These are phyloP conservation scores for Holtermannia corniformis DNA, from an alignment of 768 basidiomycete species.

Conservation along the genomic window DNA sequence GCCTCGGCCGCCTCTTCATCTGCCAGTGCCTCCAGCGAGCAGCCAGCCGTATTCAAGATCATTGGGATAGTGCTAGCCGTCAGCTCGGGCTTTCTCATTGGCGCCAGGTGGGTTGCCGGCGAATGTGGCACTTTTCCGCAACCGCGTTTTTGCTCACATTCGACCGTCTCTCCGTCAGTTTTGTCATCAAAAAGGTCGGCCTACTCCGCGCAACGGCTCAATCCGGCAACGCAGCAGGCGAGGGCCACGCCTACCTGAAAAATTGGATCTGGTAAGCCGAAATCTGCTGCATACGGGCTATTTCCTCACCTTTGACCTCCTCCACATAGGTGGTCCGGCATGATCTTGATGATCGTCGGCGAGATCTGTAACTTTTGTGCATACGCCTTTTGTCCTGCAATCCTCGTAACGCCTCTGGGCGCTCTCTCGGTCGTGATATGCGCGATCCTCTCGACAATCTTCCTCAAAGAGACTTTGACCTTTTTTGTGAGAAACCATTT, in stretches of 20 bases:
- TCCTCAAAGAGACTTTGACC: constrained; percentile 83
- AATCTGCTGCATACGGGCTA: constrained; percentile 51
- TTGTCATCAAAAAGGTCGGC: constrained; percentile 98
- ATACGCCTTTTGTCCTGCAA: constrained; percentile 73
- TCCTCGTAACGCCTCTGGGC: constrained; percentile 92
- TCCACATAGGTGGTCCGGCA: constrained; percentile 1
- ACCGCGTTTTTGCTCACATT: neutral
- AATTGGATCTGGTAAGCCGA: constrained; percentile 87
- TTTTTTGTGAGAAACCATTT: constrained; percentile 52
- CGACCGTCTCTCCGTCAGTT: constrained; percentile 46
- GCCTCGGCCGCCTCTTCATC: constrained; percentile 26
- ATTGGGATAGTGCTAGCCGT: constrained; percentile 44
- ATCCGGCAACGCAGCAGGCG: constrained; percentile 50
- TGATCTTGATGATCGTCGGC: constrained; percentile 78
- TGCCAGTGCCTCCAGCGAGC: constrained; percentile 8
- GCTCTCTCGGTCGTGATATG: constrained; percentile 93
- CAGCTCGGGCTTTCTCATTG: constrained; percentile 75
- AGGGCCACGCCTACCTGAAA: constrained; percentile 91
- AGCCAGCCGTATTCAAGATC: constrained; percentile 37
- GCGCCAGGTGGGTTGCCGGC: constrained; percentile 39
- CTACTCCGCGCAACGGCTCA: constrained; percentile 48
- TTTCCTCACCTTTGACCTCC: too few relatives aligned
- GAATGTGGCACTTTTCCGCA: neutral
- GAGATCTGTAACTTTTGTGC: constrained; percentile 41
- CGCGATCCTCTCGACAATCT: constrained; percentile 82